Base-by-base conservation (phyloP, 352 stramenopile species). In the Elongisporangium undulatum region DNA sequence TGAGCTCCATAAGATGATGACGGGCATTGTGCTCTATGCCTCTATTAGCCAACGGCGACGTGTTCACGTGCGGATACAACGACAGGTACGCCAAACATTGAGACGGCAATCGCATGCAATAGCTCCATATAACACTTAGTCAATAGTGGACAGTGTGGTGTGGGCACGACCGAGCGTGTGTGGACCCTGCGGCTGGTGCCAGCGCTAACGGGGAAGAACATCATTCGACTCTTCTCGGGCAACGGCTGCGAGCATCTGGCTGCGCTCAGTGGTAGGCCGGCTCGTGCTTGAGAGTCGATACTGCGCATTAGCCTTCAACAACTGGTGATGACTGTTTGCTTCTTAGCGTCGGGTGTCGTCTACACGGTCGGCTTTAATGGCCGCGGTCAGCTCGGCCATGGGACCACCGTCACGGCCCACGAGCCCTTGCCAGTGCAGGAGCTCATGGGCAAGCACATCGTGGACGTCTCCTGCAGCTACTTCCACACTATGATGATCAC, bases 311-410 rank as follows among this genome's bases (percentile, higher is more conserved):
- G n/a, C n/a, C n/a, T n/a, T n/a, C n/a, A n/a, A n/a, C 45, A 17
- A 16, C 16, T 54, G 34, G 12, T 41, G 23, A 38, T 45, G 10
- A 39, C 2, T 63, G n/a, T 15, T 29, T 64, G 4, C 52, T 20
- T n/a, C n/a, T 20, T 48, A 94, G 85, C 81, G 1, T 72, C 85
- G 39, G 93, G 93, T 1, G 68, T 68, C 22, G 59, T 98, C 39
- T 96, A 91, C 62, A 96, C 85, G 10, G 96, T 96, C 58, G 93
- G 93, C 6, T 97, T 97, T 65, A 98, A 98, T 57, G 90, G 90
- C 61, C 75, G 88, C 39, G 93, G 93, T 0, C 93, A 98, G 66
- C 69, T 98, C 21, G 91, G 90, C 0, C 82, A 91, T 12, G 93
- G 91, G 19, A 87, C 65, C 7, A 92, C 85, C 3, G 72, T 74